These are phyloP conservation scores for Leucocoprinus leucothites DNA, from an alignment of 768 basidiomycete species.

Conservation along the genomic window DNA sequence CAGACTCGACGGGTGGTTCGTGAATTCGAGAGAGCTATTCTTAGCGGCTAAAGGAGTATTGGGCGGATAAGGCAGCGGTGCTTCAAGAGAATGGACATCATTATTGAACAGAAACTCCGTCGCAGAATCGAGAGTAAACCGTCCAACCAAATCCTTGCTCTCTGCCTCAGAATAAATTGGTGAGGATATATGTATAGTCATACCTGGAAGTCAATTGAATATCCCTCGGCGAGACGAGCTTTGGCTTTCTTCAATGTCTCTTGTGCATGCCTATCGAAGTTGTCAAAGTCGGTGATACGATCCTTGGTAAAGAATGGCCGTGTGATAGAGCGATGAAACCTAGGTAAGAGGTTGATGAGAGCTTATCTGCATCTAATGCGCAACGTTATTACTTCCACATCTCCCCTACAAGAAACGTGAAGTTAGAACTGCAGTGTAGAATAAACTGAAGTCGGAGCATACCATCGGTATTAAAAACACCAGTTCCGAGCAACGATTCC, in stretches of 20 bases:
- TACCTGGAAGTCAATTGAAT: neutral
- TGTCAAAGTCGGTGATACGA: conserved; percentile 58
- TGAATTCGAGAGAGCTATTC: conserved; percentile 23
- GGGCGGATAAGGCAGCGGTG: conserved; percentile 46
- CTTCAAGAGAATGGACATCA: conserved; percentile 45
- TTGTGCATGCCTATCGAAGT: conserved; percentile 53
- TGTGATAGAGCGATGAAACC: conserved; percentile 65
- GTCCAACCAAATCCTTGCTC: conserved; percentile 40
- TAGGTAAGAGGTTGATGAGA: neutral
- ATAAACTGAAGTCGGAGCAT: conserved; percentile 7
- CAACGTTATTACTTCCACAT: conserved; percentile 57
- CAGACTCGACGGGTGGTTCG: conserved; percentile 38
- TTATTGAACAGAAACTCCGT: conserved; percentile 59
- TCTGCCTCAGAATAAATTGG: neutral
- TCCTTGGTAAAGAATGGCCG: conserved; percentile 70
- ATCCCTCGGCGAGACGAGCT: neutral
- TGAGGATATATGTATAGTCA: neutral
- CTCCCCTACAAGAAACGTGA: conserved; percentile 42
- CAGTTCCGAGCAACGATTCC: conserved; percentile 44
- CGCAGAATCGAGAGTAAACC: conserved; percentile 66
- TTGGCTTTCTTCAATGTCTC: conserved; percentile 44
- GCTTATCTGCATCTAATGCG: neutral
- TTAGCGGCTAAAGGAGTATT: conserved; percentile 18
- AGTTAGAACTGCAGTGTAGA: neutral
- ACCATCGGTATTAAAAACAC: conserved; percentile 63